A percentile compares a stretch with the other conserved stretches of the same genome.
Evolutionary conservation across 768 basidiomycete species (phyloP).

Genomic region (Collybia sp.): DNA sequence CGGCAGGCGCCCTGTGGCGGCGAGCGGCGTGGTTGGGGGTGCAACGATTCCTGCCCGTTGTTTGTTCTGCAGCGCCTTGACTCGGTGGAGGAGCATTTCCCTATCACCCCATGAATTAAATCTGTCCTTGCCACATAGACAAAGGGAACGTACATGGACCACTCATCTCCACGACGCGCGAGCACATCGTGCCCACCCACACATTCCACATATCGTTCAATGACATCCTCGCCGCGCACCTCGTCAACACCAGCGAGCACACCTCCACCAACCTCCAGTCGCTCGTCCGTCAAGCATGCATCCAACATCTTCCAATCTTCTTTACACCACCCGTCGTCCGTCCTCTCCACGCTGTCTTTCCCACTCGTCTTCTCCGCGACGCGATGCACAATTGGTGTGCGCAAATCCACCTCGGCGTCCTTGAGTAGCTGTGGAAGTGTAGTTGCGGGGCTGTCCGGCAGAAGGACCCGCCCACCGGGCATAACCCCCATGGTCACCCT

Average conservation of each 20-base stretch:
- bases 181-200: conserved; percentile 42
- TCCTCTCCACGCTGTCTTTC: conserved; percentile 2
- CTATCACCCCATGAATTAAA: conserved; percentile 23
- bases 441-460: conserved; percentile 48
- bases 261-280: conserved; percentile 43
- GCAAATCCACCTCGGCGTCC: conserved; percentile 52
- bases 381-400: conserved; percentile 13
- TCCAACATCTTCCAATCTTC: conserved; percentile 81
- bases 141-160: conserved; percentile 47
- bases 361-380: neutral
- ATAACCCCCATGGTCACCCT: conserved; percentile 31
- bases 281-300: conserved; percentile 71
- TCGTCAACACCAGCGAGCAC: conserved; percentile 47
- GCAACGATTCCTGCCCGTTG: conserved; percentile 55
- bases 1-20: conserved; percentile 15
- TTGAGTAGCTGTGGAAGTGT: conserved; percentile 53
- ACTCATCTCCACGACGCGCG: conserved; percentile 38
- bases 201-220: conserved; percentile 48
- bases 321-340: conserved; percentile 52
- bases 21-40: conserved; percentile 43
- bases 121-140: conserved; percentile 1
- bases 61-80: conserved; percentile 52
- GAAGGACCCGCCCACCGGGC: conserved; percentile 46
- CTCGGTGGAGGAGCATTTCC: conserved; percentile 46
- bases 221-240: conserved; percentile 52